A percentile compares a stretch with the other conserved stretches of the same genome.
These are phyloP conservation scores for Naganishia cerealis DNA, from an alignment of 1,284 basidiomycete genomes.

Conservation along the genomic window DNA sequence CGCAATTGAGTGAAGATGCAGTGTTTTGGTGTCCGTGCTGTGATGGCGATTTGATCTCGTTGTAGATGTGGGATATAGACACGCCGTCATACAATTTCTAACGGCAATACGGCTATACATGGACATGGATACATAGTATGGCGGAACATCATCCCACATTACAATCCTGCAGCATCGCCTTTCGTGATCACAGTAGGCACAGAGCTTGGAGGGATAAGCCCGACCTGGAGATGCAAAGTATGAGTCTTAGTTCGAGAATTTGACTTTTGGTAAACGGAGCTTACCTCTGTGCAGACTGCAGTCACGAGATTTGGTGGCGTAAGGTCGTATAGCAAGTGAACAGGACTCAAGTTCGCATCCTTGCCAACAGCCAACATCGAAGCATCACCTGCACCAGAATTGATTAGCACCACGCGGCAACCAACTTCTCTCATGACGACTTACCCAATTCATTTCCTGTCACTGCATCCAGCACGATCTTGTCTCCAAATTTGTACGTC, in stretches of 20 bases:
- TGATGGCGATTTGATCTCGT: slow-evolving; percentile 50
- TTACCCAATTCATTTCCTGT: slow-evolving; percentile 91
- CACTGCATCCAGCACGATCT: slow-evolving; percentile 88
- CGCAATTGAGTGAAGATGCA: slow-evolving; percentile 54
- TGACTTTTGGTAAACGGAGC: slow-evolving; percentile 20
- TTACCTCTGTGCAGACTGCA: slow-evolving; percentile 90
- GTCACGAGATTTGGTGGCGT: slow-evolving; percentile 86
- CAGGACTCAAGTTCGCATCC: slow-evolving; percentile 62
- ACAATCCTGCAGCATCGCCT: slow-evolving; percentile 35
- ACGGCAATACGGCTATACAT: slow-evolving; percentile 4
- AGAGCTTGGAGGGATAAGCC: slow-evolving; percentile 76
- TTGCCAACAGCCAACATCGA: slow-evolving; percentile 19
- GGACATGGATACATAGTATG: background rate
- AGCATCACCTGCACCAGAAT: slow-evolving; percentile 19
- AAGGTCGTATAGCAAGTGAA: slow-evolving; percentile 86
- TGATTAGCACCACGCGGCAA: background rate
- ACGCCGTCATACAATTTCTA: background rate
- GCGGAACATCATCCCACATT: background rate
- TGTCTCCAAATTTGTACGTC: slow-evolving; percentile 97
- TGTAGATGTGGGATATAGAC: slow-evolving; percentile 36
- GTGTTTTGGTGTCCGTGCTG: slow-evolving; percentile 54
- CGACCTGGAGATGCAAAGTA: slow-evolving; percentile 49
- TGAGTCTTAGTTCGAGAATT: background rate
- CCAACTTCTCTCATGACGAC: slow-evolving; percentile 34
- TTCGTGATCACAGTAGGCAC: slow-evolving; percentile 56